These are phyloP conservation scores for Trametopsis cervina DNA, from an alignment of 768 basidiomycete species.

Conservation along the genomic window DNA sequence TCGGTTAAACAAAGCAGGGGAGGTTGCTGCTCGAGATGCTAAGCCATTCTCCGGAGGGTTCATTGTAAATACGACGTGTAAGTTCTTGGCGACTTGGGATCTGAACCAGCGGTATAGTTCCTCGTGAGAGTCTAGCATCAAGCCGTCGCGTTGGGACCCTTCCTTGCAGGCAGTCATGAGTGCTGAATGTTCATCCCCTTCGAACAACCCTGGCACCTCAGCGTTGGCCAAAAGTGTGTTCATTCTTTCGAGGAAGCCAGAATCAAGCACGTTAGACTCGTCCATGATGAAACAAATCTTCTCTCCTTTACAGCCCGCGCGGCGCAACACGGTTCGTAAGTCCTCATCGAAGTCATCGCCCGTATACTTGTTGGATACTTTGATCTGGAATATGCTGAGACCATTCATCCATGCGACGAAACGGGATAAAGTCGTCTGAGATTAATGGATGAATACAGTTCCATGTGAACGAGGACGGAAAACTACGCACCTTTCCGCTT, in stretches of 20 bases:
- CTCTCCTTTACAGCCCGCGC: conserved; percentile 96
- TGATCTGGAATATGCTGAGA: conserved; percentile 98
- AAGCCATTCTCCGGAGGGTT: conserved; percentile 96
- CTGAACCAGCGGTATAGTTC: conserved; percentile 99
- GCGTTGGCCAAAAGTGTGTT: conserved; percentile 98
- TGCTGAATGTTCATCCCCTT: conserved; percentile 97
- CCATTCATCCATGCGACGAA: conserved; percentile 99
- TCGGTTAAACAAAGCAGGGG: conserved; percentile 97
- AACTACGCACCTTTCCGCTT: conserved; percentile 79
- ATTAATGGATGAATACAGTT: neutral
- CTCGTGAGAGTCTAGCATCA: conserved; percentile 97
- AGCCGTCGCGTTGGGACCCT: conserved; percentile 96
- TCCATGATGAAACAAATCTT: conserved; percentile 99
- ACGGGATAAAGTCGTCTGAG: conserved; percentile 89
- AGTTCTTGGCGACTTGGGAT: conserved; percentile 93
- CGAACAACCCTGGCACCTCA: conserved; percentile 99
- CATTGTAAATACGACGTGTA: conserved; percentile 99
- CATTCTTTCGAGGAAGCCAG: conserved; percentile 99
- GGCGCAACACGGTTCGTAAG: conserved; percentile 87
- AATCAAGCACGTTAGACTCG: conserved; percentile 98
- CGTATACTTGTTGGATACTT: conserved; percentile 98
- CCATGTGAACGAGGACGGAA: neutral
- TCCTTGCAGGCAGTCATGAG: conserved; percentile 99
- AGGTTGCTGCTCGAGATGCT: conserved; percentile 93
- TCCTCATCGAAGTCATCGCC: conserved; percentile 99